Base-by-base conservation (phyloP, 805 yeast genomes). In the Phaffomyces antillensis region DNA sequence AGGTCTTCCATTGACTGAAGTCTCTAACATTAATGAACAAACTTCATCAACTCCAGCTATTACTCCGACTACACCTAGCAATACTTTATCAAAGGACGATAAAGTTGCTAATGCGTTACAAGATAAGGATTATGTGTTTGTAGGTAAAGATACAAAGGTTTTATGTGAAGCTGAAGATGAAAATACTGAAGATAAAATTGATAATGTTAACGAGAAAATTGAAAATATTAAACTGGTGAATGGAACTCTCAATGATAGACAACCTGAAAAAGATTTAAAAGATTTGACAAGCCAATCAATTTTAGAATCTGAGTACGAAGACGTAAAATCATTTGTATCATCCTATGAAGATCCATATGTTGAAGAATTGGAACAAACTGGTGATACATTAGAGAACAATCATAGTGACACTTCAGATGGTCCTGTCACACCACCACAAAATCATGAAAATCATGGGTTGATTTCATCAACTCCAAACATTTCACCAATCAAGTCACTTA, bases 311-410 rank as follows among this genome's bases (percentile, higher is more conserved):
- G 18, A 10, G 5, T 18, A 34, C 18, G 55, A 56, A 40, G 71
- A 61, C 17, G 53, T 55, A 16, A 66, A 60, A 17, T 52, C 61
- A 17, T 52, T 60, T 37, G 52, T 54, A 18, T 51, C 62, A 2
- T 46, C 63, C 3, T 52, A 53, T 45, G 65, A 60, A 16, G 53
- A 52, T 10, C 40, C 37, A 10, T 45, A 45, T 31, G 37, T 28
- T 18, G 46, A 45, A 41, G 47, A 41, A 31, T 17, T 39, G 32
- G 40, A 36, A 11, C 43, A 42, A 9, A 53, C 46, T 13, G 44
- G 40, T 32, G 44, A 50, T 7, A 40, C 28, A 23, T 32, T 32
- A 17, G 46, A 25, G 3, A 36, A 42, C 16, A 45, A 49, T 23
- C 30, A 37, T 10, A 55, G 52, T 41, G 51, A 47, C 20, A 2